Evolutionary conservation across 2,329 filamentous ascomycete genomes (phyloP).

Genomic region (Trichoderma lentiforme): DNA sequence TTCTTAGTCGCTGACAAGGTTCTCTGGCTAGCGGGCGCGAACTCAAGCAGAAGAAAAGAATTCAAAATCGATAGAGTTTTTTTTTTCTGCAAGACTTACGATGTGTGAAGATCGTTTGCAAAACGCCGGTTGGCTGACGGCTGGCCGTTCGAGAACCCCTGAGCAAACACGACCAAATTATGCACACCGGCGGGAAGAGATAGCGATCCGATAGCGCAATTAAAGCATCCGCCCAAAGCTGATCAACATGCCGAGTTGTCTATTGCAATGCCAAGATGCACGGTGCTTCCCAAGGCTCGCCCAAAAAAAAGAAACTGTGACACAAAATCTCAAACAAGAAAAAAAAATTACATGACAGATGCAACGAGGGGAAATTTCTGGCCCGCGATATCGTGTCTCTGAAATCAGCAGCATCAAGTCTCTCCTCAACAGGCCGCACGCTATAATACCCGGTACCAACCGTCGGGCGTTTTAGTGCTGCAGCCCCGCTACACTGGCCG

Average conservation of each 20-base stretch:
- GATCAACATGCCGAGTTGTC: neutral
- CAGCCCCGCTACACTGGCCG: slow-evolving; percentile 8
- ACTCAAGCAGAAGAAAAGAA: neutral
- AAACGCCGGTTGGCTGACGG: slow-evolving; percentile 5
- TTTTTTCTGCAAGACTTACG: slow-evolving; percentile 3
- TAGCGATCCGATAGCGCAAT: slow-evolving; percentile 19
- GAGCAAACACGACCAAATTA: slow-evolving; percentile 28
- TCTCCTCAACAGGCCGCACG: neutral
- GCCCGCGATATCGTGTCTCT: slow-evolving; percentile 7
- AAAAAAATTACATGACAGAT: neutral
- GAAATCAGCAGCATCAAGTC: neutral
- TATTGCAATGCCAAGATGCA: neutral
- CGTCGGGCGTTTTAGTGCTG: neutral
- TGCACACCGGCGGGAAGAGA: slow-evolving; percentile 10
- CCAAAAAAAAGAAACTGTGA: slow-evolving; percentile 1
- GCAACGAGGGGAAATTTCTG: slow-evolving; percentile 18
- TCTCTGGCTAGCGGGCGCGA: neutral
- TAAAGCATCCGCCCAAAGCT: slow-evolving; percentile 6
- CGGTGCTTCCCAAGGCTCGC: neutral
- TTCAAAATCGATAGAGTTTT: neutral
- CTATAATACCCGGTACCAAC: slow-evolving; percentile 3
- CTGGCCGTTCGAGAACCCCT: slow-evolving; percentile 26
- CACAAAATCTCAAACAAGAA: slow-evolving; percentile 1
- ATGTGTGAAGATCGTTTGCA: slow-evolving; percentile 13
- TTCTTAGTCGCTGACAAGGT: neutral